phyloP scores from a whole-genome alignment of 495 filamentous ascomycete species.

The Acidiella bohemica region DNA sequence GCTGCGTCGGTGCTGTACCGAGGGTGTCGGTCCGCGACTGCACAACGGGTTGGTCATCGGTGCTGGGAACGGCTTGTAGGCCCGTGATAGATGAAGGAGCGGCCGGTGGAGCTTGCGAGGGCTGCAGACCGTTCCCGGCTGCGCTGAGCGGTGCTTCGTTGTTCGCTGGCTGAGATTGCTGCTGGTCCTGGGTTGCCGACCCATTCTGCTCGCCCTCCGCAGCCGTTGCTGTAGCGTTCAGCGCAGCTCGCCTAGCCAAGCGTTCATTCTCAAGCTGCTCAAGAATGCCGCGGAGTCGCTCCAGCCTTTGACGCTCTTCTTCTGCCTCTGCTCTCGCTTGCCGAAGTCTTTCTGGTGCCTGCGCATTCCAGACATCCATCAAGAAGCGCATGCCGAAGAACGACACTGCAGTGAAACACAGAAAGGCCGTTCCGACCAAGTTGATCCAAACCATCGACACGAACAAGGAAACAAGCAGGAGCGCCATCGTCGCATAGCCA shows the following conservation, averaged over 20 bases:
- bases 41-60: not conserved
- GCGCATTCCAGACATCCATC: conserved; percentile 74
- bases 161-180: not conserved
- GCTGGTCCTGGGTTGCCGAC: not conserved
- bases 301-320: conserved; percentile 11
- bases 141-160: not conserved
- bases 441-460: conserved; percentile 53
- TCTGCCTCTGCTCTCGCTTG: conserved; percentile 11
- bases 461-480: conserved; percentile 51
- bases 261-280: conserved; percentile 6
- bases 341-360: conserved; percentile 55
- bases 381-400: conserved; percentile 74
- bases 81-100: too few species aligned
- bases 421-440: conserved; percentile 52
- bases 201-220: not conserved
- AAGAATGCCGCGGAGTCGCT: conserved; percentile 4
- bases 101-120: too few species aligned
- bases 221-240: not conserved
- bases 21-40: not conserved
- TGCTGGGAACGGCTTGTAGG: not conserved
- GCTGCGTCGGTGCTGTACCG: not conserved
- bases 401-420: conserved; percentile 58
- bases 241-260: not conserved
- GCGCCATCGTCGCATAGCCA: conserved; percentile 48
- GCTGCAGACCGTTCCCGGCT: not conserved